Evolutionary conservation across 352 stramenopile genomes (phyloP).

Genomic region (Globisporangium paddicum): DNA sequence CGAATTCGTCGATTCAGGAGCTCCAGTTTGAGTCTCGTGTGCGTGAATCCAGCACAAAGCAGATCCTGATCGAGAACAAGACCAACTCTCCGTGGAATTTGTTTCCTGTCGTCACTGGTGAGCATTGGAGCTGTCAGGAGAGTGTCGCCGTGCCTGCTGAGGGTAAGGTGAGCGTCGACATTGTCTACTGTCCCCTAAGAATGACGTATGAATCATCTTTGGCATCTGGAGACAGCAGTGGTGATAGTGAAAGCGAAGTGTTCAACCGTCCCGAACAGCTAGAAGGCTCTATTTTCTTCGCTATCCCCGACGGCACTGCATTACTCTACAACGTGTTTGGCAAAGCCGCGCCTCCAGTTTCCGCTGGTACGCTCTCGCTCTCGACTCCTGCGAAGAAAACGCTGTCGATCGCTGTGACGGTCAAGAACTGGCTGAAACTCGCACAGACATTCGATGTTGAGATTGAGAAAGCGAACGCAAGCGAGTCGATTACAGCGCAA

Average conservation of each 20-base stretch:
- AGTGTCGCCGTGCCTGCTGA: constrained; percentile 78
- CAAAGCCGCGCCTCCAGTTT: constrained; percentile 52
- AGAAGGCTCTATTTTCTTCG: constrained; percentile 85
- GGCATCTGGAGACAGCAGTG: background rate
- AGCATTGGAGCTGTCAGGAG: constrained; percentile 83
- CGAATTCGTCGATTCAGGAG: constrained; percentile 83
- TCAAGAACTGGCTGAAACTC: constrained; percentile 88
- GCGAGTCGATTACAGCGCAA: constrained; percentile 51
- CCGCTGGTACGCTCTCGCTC: constrained; percentile 30
- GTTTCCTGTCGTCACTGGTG: constrained; percentile 78
- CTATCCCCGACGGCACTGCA: constrained; percentile 86
- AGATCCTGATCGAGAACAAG: constrained; percentile 78
- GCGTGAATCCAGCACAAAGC: constrained; percentile 55
- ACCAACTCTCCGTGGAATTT: constrained; percentile 83
- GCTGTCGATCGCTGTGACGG: constrained; percentile 52
- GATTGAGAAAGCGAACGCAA: constrained; percentile 35
- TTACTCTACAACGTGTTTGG: constrained; percentile 86
- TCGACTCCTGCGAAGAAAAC: constrained; percentile 79
- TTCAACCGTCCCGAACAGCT: constrained; percentile 45
- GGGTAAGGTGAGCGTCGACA: constrained; percentile 47
- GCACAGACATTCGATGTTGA: constrained; percentile 78
- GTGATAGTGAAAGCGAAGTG: constrained; percentile 15
- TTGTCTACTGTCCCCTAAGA: constrained; percentile 79
- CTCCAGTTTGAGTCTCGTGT: constrained; percentile 83
- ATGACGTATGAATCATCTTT: constrained; percentile 56